Evolutionary conservation across 192 early-diverging fungal genomes (phyloP).

Genomic region (Gonapodya sp.): DNA sequence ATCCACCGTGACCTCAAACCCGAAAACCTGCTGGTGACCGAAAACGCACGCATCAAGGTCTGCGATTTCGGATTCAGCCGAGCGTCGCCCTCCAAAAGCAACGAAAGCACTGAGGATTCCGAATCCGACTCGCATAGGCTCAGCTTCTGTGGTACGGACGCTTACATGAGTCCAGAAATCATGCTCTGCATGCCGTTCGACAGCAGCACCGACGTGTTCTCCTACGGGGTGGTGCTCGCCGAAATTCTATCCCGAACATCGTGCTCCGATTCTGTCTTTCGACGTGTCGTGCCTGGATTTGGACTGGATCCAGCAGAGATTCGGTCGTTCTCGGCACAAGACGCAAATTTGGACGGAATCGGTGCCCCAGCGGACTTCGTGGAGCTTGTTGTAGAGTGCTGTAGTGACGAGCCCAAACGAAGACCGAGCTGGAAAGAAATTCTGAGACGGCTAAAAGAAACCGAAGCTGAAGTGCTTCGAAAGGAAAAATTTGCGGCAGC

Average conservation of each 20-base stretch:
- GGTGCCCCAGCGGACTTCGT: neutral
- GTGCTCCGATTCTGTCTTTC: neutral
- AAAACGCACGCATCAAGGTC: neutral
- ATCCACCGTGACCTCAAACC: conserved; percentile 7
- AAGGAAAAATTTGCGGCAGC: neutral
- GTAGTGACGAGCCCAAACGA: neutral
- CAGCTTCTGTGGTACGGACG: neutral
- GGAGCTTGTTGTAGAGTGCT: neutral
- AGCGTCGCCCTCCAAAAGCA: neutral
- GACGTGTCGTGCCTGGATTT: neutral
- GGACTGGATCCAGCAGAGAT: conserved; percentile 2
- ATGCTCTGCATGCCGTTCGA: conserved; percentile 6
- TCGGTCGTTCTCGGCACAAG: neutral
- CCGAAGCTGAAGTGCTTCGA: neutral
- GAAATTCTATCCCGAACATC: neutral
- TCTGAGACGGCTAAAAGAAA: neutral
- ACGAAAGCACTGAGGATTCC: neutral
- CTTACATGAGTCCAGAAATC: neutral
- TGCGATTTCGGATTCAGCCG: conserved; percentile 1
- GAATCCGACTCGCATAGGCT: neutral
- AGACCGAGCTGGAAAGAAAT: neutral
- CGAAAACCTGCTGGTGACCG: conserved; percentile 3
- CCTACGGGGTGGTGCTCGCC: neutral
- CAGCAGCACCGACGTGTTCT: neutral
- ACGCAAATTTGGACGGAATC: neutral